Conservation (phyloP, 2,329 filamentous ascomycete species). For the Coniochaeta pulveracea region DNA sequence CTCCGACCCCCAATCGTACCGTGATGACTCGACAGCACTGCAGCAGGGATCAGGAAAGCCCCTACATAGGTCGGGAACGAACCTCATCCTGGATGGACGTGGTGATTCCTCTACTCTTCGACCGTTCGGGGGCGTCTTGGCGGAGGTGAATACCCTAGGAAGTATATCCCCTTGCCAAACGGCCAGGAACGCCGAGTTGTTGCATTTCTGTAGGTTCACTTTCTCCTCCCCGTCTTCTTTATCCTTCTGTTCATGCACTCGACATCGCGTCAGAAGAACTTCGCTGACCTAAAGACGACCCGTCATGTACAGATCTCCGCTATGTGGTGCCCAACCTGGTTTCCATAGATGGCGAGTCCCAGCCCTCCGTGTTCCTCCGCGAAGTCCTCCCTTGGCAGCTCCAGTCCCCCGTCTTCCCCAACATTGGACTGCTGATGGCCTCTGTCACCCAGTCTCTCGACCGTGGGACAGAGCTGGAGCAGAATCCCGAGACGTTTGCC, state of each 20-base stretch:
- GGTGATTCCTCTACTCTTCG: constrained; percentile 1
- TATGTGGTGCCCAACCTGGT: constrained; percentile 18
- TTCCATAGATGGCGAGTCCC: constrained; percentile 17
- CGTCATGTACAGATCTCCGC: background rate
- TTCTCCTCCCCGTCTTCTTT: background rate
- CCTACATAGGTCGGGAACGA: background rate
- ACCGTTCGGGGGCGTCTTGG: constrained; percentile 1
- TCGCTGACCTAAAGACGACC: too few species aligned
- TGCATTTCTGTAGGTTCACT: constrained; percentile 1
- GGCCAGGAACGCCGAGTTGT: constrained; percentile 1
- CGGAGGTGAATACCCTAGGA: constrained; percentile 1
- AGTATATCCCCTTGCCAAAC: background rate
- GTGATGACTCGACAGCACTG: too few species aligned
- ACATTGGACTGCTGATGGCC: constrained; percentile 18
- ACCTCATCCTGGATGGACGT: constrained; percentile 1
- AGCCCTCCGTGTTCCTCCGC: constrained; percentile 12
- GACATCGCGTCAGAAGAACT: too few species aligned
- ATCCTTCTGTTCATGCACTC: too few species aligned
- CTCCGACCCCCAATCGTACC: too few species aligned
- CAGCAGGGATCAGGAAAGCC: constrained; percentile 1
- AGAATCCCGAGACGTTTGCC: constrained; percentile 15
- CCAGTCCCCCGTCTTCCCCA: constrained; percentile 18
- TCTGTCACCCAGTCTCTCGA: constrained; percentile 17
- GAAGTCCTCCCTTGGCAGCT: constrained; percentile 18
- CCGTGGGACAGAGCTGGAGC: constrained; percentile 9